These are phyloP conservation scores for Clitoria ternatea DNA, from an alignment of 306 rosid genomes.

Conservation along the genomic window DNA sequence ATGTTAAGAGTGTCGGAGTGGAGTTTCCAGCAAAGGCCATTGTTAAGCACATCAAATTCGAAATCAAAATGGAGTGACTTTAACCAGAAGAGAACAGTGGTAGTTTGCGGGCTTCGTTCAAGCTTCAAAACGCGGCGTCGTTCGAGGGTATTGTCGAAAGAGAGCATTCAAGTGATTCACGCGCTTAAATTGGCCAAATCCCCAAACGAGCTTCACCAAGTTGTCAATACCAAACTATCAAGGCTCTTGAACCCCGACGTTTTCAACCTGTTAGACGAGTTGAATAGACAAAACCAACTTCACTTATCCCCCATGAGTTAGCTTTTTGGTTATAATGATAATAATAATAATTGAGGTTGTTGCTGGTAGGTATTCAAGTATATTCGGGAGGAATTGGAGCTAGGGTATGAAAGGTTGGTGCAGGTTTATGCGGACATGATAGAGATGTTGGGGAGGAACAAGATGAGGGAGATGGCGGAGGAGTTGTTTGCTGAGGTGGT, in stretches of 20 bases:
- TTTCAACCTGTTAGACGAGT: slow-evolving; percentile 47
- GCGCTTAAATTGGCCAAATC: slow-evolving; percentile 60
- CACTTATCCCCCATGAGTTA: slow-evolving; percentile 46
- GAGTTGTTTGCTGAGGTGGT: slow-evolving; percentile 39
- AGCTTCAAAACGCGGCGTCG: slow-evolving; percentile 33
- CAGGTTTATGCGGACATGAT: slow-evolving; percentile 59
- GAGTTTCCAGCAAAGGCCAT: too few relatives aligned
- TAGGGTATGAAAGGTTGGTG: slow-evolving; percentile 40
- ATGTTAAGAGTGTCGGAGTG: neutral
- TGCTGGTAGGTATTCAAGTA: slow-evolving; percentile 60
- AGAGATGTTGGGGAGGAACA: slow-evolving; percentile 53
- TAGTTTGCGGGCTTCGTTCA: slow-evolving; percentile 53
- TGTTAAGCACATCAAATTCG: too few relatives aligned
- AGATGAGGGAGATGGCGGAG: slow-evolving; percentile 50
- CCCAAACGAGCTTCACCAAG: slow-evolving; percentile 27
- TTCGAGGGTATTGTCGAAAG: slow-evolving; percentile 49
- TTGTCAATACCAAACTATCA: slow-evolving; percentile 37
- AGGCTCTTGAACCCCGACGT: slow-evolving; percentile 59
- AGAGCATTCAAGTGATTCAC: slow-evolving; percentile 65
- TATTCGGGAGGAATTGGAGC: slow-evolving; percentile 47
- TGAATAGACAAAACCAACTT: slow-evolving; percentile 51
- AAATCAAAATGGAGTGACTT: too few relatives aligned
- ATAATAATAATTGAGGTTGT: too few relatives aligned
- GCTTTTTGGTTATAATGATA: too few relatives aligned
- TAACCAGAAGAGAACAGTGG: neutral